These are phyloP conservation scores for Paecilomyces dactylethromorphus DNA, from an alignment of 2,329 filamentous ascomycete species.

Conservation along the genomic window DNA sequence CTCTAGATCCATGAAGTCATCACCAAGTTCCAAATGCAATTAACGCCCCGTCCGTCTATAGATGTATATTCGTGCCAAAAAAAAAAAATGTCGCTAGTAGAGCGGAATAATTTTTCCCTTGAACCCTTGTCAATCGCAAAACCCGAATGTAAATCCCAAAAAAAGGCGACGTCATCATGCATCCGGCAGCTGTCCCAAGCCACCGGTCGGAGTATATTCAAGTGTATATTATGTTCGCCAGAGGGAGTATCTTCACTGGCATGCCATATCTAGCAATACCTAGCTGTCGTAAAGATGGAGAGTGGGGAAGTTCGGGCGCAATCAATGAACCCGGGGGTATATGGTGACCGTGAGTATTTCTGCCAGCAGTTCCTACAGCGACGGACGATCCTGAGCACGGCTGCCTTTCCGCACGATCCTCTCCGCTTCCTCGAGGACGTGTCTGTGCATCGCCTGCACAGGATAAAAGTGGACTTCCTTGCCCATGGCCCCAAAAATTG, in stretches of 20 bases:
- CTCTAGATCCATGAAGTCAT: neutral
- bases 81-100: neutral
- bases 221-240: neutral
- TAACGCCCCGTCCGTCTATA: neutral
- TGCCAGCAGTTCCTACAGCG: neutral
- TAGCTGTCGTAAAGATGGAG: neutral
- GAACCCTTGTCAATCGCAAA: neutral
- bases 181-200: neutral
- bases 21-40: neutral
- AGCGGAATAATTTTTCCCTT: neutral
- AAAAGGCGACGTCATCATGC: neutral
- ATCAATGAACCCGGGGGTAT: neutral
- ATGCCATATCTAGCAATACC: neutral
- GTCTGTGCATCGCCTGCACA: conserved; percentile 17
- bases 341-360: neutral
- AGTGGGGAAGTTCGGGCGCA: neutral
- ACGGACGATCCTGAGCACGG: conserved; percentile 2
- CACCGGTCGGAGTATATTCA: neutral
- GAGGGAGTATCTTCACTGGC: neutral
- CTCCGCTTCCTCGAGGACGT: conserved; percentile 17
- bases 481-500: conserved; percentile 17
- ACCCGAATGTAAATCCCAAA: neutral
- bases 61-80: neutral
- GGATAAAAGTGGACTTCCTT: conserved; percentile 26
- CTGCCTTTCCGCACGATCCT: conserved; percentile 1